Evolutionary conservation across 2,329 filamentous ascomycete species (phyloP).

Genomic region (Aspergillus pseudoviridinutans): DNA sequence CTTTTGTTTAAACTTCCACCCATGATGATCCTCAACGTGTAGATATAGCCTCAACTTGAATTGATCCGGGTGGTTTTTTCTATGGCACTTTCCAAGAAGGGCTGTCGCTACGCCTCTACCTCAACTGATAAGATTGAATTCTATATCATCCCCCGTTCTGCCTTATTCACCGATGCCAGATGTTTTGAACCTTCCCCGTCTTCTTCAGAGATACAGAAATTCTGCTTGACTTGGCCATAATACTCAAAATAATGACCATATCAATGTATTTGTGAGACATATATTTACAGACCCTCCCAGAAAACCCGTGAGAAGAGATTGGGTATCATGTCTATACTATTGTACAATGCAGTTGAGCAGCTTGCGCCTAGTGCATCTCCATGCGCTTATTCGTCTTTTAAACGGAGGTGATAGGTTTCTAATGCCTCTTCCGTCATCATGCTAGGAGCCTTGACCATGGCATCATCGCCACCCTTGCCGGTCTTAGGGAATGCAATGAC

Average conservation of each 20-base stretch:
- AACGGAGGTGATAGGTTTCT: conserved; percentile 55
- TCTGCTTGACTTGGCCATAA: too few species aligned
- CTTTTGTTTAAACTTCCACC: background rate
- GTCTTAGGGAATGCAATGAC: conserved; percentile 97
- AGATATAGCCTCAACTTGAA: background rate
- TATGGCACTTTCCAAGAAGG: background rate
- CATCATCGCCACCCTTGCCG: conserved; percentile 82
- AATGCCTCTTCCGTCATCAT: conserved; percentile 59
- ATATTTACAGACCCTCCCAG: background rate
- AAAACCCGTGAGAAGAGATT: conserved; percentile 7
- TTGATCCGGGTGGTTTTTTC: background rate
- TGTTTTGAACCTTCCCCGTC: too few species aligned
- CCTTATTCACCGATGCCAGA: too few species aligned
- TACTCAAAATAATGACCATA: too few species aligned
- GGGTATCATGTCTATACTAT: conserved; percentile 10
- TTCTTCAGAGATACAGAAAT: too few species aligned
- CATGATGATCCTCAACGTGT: background rate
- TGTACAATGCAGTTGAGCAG: background rate
- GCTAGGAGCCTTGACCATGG: conserved; percentile 74
- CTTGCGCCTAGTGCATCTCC: background rate
- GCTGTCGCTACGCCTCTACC: too few species aligned
- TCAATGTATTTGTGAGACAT: background rate
- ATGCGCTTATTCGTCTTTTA: conserved; percentile 19
- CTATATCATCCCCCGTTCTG: too few species aligned
- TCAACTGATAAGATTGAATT: too few species aligned